Evolutionary conservation across 176 grass and related monocot genomes (phyloP).

Genomic region (Elymus sibiricus): DNA sequence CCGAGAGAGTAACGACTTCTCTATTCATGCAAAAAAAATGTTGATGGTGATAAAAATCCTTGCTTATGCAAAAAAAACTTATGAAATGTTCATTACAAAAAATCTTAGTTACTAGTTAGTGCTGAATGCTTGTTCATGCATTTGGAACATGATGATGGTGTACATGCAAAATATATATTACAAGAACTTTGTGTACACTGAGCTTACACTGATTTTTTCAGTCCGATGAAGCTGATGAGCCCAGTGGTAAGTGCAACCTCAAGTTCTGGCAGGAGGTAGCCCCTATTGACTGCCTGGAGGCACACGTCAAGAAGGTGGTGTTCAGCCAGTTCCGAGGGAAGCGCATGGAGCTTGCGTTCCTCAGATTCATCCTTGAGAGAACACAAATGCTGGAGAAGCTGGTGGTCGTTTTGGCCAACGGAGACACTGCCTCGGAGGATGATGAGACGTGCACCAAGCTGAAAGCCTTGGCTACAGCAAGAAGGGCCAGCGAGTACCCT

Average conservation of each 20-base stretch:
- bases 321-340: constrained; percentile 28
- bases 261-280: constrained; percentile 41
- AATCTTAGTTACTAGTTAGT: neutral
- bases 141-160: neutral
- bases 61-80: neutral
- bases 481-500: constrained; percentile 22
- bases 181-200: neutral
- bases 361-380: constrained; percentile 32
- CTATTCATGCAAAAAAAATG: neutral
- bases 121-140: neutral
- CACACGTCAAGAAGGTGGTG: constrained; percentile 30
- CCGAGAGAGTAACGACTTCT: no score
- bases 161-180: neutral
- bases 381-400: constrained; percentile 18
- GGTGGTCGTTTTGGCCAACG: constrained; percentile 22
- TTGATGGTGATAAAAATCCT: neutral
- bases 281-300: constrained; percentile 25
- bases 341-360: constrained; percentile 22
- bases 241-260: constrained; percentile 32
- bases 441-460: constrained; percentile 20
- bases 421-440: constrained; percentile 15
- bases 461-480: neutral
- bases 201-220: neutral
- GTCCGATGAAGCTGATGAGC: constrained; percentile 25
- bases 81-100: neutral